Evolutionary conservation across 768 basidiomycete genomes (phyloP).

Genomic region (Xerocomellus chrysenteron): DNA sequence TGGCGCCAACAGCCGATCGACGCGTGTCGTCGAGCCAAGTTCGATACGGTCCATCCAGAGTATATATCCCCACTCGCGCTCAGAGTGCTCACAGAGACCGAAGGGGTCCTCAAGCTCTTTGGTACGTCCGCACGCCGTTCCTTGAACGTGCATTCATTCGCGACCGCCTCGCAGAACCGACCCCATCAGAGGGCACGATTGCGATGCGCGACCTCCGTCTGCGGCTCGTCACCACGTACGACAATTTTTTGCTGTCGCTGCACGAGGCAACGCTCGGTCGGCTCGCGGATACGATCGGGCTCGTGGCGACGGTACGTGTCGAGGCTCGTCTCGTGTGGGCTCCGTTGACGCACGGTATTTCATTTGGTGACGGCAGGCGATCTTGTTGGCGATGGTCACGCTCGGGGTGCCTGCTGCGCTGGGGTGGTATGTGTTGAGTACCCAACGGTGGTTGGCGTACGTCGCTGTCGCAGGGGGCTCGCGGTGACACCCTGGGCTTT

Average conservation of each 20-base stretch:
- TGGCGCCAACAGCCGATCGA: constrained; percentile 17
- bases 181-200: constrained; percentile 22
- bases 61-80: constrained; percentile 28
- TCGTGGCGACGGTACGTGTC: constrained; percentile 10
- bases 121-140: constrained; percentile 10
- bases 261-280: constrained; percentile 30
- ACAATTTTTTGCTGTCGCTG: constrained; percentile 10
- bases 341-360: background rate
- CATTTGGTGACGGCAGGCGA: constrained; percentile 7
- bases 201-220: constrained; percentile 26
- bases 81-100: constrained; percentile 23
- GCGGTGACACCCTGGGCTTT: background rate
- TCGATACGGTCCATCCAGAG: constrained; percentile 24
- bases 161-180: constrained; percentile 21
- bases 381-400: constrained; percentile 17
- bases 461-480: background rate
- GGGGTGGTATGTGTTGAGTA: constrained; percentile 17
- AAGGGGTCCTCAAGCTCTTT: constrained; percentile 29
- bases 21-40: constrained; percentile 15
- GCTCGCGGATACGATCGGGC: constrained; percentile 21
- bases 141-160: background rate
- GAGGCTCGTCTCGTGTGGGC: too few relatives aligned
- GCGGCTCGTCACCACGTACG: constrained; percentile 20
- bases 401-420: constrained; percentile 20
- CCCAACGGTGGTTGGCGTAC: constrained; percentile 14